Evolutionary conservation across 768 basidiomycete genomes (phyloP), one percentile per base, ranked within the genome.

Genomic region (Lentinula guzmanii): DNA sequence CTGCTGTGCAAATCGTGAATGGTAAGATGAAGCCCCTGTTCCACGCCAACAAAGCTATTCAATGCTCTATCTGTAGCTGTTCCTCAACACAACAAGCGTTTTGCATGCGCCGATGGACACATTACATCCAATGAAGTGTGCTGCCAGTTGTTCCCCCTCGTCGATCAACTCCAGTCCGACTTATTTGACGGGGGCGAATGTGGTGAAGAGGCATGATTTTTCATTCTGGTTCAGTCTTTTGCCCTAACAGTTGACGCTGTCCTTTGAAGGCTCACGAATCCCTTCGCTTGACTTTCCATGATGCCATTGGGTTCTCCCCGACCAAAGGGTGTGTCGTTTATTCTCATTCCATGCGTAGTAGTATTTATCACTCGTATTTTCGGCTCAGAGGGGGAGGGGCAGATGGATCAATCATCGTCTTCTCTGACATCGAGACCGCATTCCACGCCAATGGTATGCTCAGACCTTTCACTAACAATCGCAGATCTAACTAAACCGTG

Each of bases 221-320:
- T 56, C 66, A 2, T 55, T 51, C 52, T 52, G 37, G 16, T 41
- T 60, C 31, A 15, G 11, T 9, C n/a, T 8, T n/a, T 42, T 15
- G 9, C 18, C 21, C 28, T 11, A 13, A 21, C 21, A 42, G 21
- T 57, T 3, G 56, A 18, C 52, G 10, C 50, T 45, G 4, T 39
- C 37, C 24, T 24, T 11, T 11, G 34, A 39, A 70, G 71, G 72
- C 62, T 42, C 71, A 70, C 37, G 68, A 71, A 54, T 67, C 73
- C 41, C 70, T 76, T 35, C 68, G 76, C 35, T 63, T 76, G 45
- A 67, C 73, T 13, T 77, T 76, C 71, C 75, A 80, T 65, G 79
- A 79, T 60, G 75, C 78, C n/a, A 79, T 79, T 61, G 79, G 75
- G 13, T 76, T 77, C 62, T 79, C 77, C 11, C 66, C 64, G 1